Conservation (phyloP, 345 rosid species). For the Lagerstroemia speciosa region DNA sequence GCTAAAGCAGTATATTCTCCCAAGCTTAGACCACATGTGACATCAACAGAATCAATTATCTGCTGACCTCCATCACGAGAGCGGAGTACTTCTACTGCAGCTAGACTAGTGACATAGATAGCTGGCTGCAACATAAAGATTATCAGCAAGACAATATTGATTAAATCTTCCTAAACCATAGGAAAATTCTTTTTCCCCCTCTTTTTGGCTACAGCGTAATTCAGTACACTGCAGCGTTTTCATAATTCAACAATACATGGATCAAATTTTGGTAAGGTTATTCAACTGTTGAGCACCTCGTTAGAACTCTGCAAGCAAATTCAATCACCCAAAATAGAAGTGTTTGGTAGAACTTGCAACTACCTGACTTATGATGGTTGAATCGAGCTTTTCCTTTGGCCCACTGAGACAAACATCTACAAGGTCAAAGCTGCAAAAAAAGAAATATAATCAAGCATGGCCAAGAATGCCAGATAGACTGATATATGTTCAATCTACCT, state of each 20-base stretch:
- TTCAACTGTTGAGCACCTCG: background rate
- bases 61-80: slow-evolving; percentile 79
- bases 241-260: background rate
- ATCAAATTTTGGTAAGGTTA: background rate
- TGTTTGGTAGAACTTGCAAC: slow-evolving; percentile 8
- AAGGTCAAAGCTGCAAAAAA: slow-evolving; percentile 69
- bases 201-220: background rate
- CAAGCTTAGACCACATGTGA: slow-evolving; percentile 92
- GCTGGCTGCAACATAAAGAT: slow-evolving; percentile 64
- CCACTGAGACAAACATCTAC: slow-evolving; percentile 82
- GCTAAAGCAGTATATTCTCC: slow-evolving; percentile 98
- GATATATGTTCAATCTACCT: background rate
- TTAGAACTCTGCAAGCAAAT: background rate
- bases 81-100: slow-evolving; percentile 88
- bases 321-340: slow-evolving; percentile 3
- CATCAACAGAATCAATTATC: slow-evolving; percentile 84
- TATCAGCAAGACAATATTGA: background rate
- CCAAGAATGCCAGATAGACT: background rate
- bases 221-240: background rate
- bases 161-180: background rate
- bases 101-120: slow-evolving; percentile 95
- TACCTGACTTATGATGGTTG: slow-evolving; percentile 97
- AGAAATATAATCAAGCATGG: slow-evolving; percentile 3
- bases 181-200: background rate
- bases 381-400: slow-evolving; percentile 92